Evolutionary conservation across 2,329 filamentous ascomycete species (phyloP).

Genomic region (Exophiala calicioides): DNA sequence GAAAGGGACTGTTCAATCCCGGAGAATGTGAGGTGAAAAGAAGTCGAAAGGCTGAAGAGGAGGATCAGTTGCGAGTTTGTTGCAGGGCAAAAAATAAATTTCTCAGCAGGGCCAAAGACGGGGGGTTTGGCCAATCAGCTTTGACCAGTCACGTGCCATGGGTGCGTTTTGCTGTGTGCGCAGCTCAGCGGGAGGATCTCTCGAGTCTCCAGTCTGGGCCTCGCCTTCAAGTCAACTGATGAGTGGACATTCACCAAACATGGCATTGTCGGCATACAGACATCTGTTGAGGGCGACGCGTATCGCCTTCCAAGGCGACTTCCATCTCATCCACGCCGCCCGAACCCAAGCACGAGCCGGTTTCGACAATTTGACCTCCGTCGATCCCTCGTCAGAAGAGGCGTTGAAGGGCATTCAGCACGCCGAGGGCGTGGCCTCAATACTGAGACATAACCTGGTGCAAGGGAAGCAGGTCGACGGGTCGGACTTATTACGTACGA

Average conservation of each 20-base stretch:
- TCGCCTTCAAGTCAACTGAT: background rate
- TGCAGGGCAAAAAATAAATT: no score
- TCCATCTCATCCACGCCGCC: constrained; percentile 67
- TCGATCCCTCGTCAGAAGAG: constrained; percentile 61
- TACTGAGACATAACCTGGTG: constrained; percentile 81
- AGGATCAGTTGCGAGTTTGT: no score
- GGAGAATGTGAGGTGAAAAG: no score
- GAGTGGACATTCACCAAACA: constrained; percentile 9
- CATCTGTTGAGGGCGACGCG: constrained; percentile 76
- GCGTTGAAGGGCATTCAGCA: constrained; percentile 68
- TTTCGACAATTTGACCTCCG: constrained; percentile 68
- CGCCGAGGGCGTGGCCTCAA: constrained; percentile 77
- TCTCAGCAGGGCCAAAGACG: no score
- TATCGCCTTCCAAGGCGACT: constrained; percentile 81
- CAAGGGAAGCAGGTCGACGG: constrained; percentile 66
- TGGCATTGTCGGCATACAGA: constrained; percentile 78
- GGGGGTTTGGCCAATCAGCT: no score
- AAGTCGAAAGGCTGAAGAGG: no score
- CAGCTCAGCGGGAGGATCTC: no score
- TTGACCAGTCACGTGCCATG: no score
- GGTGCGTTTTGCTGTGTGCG: background rate
- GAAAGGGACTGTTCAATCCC: no score
- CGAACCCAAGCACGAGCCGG: constrained; percentile 68
- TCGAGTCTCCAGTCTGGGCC: constrained; percentile 1
- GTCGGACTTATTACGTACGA: constrained; percentile 26